Evolutionary conservation across 371 early-diverging fungal genomes (phyloP).

Genomic region (Mortierella sp.): DNA sequence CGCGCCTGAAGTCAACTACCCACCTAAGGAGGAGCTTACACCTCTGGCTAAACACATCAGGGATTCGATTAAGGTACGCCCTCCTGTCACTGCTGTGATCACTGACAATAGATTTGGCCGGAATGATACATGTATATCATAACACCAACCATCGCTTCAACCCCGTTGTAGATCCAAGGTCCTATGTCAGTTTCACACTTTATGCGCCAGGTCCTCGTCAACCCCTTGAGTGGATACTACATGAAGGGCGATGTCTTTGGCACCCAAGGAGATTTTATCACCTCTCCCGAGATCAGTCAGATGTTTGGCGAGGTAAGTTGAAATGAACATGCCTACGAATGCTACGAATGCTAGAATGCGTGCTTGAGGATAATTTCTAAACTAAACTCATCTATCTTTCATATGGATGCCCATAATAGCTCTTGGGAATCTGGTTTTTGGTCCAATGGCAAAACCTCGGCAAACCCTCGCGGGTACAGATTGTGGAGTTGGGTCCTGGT

Average conservation of each 20-base stretch:
- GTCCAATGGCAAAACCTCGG: slow-evolving; percentile 79
- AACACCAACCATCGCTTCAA: slow-evolving; percentile 6
- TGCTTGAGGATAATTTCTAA: not conserved
- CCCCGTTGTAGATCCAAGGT: slow-evolving; percentile 71
- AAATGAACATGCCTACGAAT: no score
- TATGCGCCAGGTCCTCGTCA: slow-evolving; percentile 91
- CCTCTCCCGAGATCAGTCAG: slow-evolving; percentile 97
- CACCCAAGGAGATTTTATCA: slow-evolving; percentile 94
- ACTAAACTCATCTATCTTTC: not conserved
- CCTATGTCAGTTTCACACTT: slow-evolving; percentile 91
- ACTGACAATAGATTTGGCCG: not conserved
- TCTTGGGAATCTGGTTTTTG: slow-evolving; percentile 86
- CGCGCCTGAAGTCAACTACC: slow-evolving; percentile 3
- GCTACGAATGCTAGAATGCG: not conserved
- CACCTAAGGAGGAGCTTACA: slow-evolving; percentile 67
- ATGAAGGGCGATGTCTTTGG: slow-evolving; percentile 95
- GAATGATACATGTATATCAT: not conserved
- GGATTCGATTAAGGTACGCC: slow-evolving; percentile 71
- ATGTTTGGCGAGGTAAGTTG: slow-evolving; percentile 93
- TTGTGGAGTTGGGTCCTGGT: slow-evolving; percentile 97
- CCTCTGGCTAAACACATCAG: slow-evolving; percentile 74
- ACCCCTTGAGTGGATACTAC: slow-evolving; percentile 95
- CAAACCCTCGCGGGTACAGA: slow-evolving; percentile 71
- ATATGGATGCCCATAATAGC: slow-evolving; percentile 47
- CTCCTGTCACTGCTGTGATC: not conserved